Conservation (phyloP, 2,329 filamentous ascomycete genomes). For the Penicillium palitans region DNA sequence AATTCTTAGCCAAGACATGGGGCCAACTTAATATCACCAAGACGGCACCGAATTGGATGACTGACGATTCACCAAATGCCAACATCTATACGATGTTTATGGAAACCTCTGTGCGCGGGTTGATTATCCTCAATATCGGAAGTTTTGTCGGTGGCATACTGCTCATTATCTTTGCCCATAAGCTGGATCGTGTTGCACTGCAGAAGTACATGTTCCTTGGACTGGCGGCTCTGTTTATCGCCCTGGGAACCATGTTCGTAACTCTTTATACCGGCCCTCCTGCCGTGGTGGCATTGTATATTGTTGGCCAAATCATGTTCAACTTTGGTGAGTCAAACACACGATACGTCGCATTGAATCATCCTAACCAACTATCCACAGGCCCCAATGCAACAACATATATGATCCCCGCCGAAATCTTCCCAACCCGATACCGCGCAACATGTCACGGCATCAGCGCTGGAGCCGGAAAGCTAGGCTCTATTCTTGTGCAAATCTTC, state of each 20-base stretch:
- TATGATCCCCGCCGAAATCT: conserved; percentile 57
- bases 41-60: conserved; percentile 39
- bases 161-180: conserved; percentile 42
- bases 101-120: conserved; percentile 39
- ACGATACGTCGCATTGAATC: neutral
- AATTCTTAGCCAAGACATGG: conserved; percentile 46
- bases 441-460: conserved; percentile 57
- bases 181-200: conserved; percentile 44
- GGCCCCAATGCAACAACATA: conserved; percentile 45
- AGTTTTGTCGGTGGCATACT: conserved; percentile 46
- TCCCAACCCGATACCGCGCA: conserved; percentile 56
- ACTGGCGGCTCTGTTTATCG: conserved; percentile 46
- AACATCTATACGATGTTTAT: conserved; percentile 46
- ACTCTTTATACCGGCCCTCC: conserved; percentile 39
- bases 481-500: conserved; percentile 46
- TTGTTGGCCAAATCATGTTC: conserved; percentile 50
- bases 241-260: conserved; percentile 46
- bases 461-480: conserved; percentile 56
- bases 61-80: conserved; percentile 38
- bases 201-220: conserved; percentile 49
- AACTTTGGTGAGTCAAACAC: conserved; percentile 44
- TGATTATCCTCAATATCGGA: conserved; percentile 45
- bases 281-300: conserved; percentile 44
- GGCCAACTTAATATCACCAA: conserved; percentile 33
- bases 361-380: conserved; percentile 15